Evolutionary conservation across 78 protist genomes (phyloP), one percentile per base, ranked within the genome.

Genomic region (Dictyostelium brefeldianum): DNA sequence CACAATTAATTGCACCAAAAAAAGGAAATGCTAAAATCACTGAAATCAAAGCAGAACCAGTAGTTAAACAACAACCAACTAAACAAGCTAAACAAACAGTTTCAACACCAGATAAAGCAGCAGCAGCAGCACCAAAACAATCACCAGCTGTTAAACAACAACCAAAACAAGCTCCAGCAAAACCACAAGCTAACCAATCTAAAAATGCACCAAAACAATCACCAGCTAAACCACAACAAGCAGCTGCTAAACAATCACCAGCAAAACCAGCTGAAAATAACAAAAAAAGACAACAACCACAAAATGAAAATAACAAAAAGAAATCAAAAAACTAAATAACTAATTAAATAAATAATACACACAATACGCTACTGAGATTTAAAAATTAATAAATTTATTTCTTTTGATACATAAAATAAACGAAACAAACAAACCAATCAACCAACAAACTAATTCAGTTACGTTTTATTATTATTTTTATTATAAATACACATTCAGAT

Each of bases 211-310:
- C 75, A 25, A 67, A 67, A 67, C 75, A 67, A 67, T 47, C 6
- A 67, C 75, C 56, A 51, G 56, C 15, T 12, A 51, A 67, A 67
- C 75, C n/a, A 57, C 67, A 17, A 62, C 71, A 25, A 36, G 43
- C 43, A 3, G 43, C 43, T 36, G 43, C 43, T 36, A 36, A 36
- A 67, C 75, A 67, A 67, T 67, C 75, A 67, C 75, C 75, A 67
- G 75, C 75, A 9, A 67, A 67, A 67, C 56, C 56, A 51, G n/a
- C 10, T 14, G 18, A 67, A 11, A 31, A 22, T 29, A 65, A 67
- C 48, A 67, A 67, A 20, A 67, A 67, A 67, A 67, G 75, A 67
- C 75, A 43, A 31, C 75, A 64, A 64, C 73, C 29, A 67, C 75
- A 67, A 67, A 67, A 25, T 17, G 75, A 67, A 67, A 67, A 67